These are phyloP conservation scores for Pythium biforme DNA, from an alignment of 352 stramenopile genomes.

Conservation along the genomic window DNA sequence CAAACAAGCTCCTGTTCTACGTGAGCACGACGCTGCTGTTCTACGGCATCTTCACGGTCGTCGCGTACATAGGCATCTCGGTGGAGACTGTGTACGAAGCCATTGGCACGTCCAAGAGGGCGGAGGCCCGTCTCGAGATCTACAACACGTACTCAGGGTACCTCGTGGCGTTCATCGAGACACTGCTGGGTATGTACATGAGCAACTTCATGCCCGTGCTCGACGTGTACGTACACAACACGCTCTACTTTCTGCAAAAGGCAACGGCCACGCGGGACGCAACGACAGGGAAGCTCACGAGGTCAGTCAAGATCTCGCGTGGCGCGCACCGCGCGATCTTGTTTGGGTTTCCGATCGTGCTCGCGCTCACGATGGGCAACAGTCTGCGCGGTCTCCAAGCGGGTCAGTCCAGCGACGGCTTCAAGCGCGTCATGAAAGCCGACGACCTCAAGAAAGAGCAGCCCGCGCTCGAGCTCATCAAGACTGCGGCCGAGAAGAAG, in stretches of 20 bases:
- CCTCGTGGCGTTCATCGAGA: constrained; percentile 43
- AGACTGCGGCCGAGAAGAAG: not conserved
- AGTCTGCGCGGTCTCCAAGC: constrained; percentile 50
- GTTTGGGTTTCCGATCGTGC: constrained; percentile 39
- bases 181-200: constrained; percentile 36
- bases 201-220: constrained; percentile 40
- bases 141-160: constrained; percentile 50
- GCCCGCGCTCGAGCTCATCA: constrained; percentile 33
- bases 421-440: constrained; percentile 40
- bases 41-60: constrained; percentile 32
- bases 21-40: constrained; percentile 27
- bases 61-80: constrained; percentile 31
- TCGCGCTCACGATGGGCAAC: constrained; percentile 45
- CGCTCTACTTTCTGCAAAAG: constrained; percentile 35
- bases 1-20: constrained; percentile 28
- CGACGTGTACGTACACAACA: constrained; percentile 50
- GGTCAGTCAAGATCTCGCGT: not conserved
- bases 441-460: constrained; percentile 44
- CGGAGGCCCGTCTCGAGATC: constrained; percentile 33
- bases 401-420: constrained; percentile 45
- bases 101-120: constrained; percentile 32
- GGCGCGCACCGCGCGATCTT: constrained; percentile 21
- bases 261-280: not conserved
- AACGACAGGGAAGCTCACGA: constrained; percentile 16
- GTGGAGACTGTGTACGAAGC: constrained; percentile 40